These are phyloP conservation scores for Cyclospora cayetanensis DNA, from an alignment of 169 alveolate genomes.

Conservation along the genomic window DNA sequence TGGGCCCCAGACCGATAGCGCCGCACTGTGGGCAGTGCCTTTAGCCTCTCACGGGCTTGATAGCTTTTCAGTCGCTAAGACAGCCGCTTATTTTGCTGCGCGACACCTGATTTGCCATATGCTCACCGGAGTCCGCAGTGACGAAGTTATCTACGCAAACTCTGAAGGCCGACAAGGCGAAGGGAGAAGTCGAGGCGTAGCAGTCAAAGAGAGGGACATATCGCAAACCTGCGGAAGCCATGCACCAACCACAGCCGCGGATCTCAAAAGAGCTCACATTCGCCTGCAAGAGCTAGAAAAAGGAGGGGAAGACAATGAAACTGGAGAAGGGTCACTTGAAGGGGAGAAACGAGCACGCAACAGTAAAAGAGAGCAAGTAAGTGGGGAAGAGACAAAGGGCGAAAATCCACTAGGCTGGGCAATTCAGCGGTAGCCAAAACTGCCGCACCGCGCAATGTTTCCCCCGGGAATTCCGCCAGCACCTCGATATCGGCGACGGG, in stretches of 20 bases:
- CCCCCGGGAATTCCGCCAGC: constrained; percentile 11
- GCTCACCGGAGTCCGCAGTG: constrained; percentile 40
- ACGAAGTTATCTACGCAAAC: constrained; percentile 58
- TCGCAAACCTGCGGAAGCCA: constrained; percentile 79
- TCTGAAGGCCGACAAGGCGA: constrained; percentile 20
- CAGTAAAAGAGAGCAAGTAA: neutral
- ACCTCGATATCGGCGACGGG: neutral
- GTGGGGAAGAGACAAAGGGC: too few relatives aligned
- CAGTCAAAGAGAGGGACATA: constrained; percentile 94
- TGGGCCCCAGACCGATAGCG: too few relatives aligned
- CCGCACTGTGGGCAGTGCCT: too few relatives aligned
- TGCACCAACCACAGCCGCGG: neutral
- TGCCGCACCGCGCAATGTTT: neutral
- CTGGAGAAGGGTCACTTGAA: neutral
- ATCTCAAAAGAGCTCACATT: too few relatives aligned
- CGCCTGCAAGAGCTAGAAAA: neutral
- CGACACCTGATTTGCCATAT: neutral
- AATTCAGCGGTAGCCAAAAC: neutral
- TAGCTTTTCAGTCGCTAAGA: too few relatives aligned
- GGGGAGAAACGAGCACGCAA: neutral
- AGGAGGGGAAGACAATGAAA: neutral
- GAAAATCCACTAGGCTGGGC: too few relatives aligned
- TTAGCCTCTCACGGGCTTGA: too few relatives aligned
- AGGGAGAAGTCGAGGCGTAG: constrained; percentile 70
- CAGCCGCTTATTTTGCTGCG: too few relatives aligned